phyloP scores from a whole-genome alignment of 306 rosid genomes.

The Canavalia ensiformis region DNA sequence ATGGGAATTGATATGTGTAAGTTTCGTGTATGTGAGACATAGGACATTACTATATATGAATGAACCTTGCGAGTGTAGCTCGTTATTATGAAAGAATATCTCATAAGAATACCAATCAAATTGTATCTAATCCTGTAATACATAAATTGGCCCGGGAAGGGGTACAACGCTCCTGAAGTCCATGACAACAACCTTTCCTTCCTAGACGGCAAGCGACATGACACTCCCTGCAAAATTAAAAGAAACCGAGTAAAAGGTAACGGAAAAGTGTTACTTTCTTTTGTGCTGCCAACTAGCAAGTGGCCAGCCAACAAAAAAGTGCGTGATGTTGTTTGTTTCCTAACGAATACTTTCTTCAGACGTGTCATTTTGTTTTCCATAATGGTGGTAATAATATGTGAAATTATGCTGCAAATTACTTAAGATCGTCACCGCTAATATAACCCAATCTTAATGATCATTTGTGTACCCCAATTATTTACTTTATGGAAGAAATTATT shows the following conservation, averaged over 20 bases:
- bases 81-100: constrained; percentile 46
- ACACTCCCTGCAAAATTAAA: constrained; percentile 40
- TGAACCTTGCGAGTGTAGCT: not conserved
- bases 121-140: constrained; percentile 24
- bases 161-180: constrained; percentile 8
- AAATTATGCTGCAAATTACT: constrained; percentile 5
- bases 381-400: not conserved
- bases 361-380: not conserved
- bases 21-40: not conserved
- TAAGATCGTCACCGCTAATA: not conserved
- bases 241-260: constrained; percentile 28
- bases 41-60: not conserved
- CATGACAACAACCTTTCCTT: constrained; percentile 42
- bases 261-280: constrained; percentile 46
- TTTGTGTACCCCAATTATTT: not conserved
- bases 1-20: not conserved
- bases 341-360: constrained; percentile 4
- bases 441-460: not conserved
- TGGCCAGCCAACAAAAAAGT: constrained; percentile 46
- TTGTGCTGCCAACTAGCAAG: constrained; percentile 50
- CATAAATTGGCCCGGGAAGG: constrained; percentile 32
- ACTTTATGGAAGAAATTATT: not conserved
- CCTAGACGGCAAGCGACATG: constrained; percentile 25
- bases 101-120: constrained; percentile 42
- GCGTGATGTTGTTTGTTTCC: constrained; percentile 48